Evolutionary conservation across 768 basidiomycete genomes (phyloP), one percentile per base, ranked within the genome.

Genomic region (Trametes coccinea): DNA sequence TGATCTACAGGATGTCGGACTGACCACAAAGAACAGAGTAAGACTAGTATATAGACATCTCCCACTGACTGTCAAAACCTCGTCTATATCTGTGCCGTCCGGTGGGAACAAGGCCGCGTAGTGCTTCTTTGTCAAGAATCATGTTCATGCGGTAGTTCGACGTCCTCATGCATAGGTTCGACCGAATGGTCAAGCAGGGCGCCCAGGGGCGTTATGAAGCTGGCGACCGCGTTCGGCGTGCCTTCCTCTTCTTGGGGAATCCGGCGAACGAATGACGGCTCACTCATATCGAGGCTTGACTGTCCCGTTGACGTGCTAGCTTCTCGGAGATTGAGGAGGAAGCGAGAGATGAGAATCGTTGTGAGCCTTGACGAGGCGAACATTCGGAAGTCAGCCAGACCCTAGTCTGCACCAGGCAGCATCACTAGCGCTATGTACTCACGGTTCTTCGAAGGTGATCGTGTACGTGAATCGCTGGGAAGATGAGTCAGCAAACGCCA

Each of bases 331-430:
- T 53, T 34, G 9, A 60, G 49, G 13, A 60, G 51, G 51, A 60
- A 60, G n/a, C 59, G 50, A 16, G 59, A 60, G 13, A 60, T 41
- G 8, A 60, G 51, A 41, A 60, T 60, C n/a, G 59, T 52, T 4
- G 51, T 43, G 7, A 46, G 33, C 29, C 51, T 60, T 22, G 22
- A 22, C 22, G 22, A 22, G 22, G 22, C 22, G 22, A 22, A 22
- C 22, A 22, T 22, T 22, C 22, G 22, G 22, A 22, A 22, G 22
- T 22, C 22, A 22, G 22, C 22, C 22, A 22, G 22, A 22, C 22
- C 22, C 22, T 22, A 22, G 22, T 22, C 22, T 22, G 22, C 22
- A 22, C 22, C 22, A 22, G 22, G 22, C 22, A 22, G 22, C 22
- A 13, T 13, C 13, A 8, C 39, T 39, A 39, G 39, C 13, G 39